Conservation (phyloP, 176 grass and related monocot species). For the Dactylis glomerata region DNA sequence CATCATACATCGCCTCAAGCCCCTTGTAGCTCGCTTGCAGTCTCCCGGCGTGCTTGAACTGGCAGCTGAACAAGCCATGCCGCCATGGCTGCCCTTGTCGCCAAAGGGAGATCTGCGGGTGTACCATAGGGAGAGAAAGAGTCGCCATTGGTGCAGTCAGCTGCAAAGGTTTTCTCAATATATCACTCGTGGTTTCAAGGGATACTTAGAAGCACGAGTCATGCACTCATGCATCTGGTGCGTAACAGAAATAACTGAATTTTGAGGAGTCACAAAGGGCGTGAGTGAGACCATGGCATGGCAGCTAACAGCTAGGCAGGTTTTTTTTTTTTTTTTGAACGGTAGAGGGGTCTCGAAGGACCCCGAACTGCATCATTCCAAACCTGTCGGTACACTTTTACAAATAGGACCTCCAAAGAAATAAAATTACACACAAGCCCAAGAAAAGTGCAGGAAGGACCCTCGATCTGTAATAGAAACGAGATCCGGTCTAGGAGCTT, state of each 20-base stretch:
- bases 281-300: slow-evolving; percentile 22
- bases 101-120: slow-evolving; percentile 5
- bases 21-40: slow-evolving; percentile 53
- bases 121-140: neutral
- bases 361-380: too few species aligned
- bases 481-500: too few species aligned
- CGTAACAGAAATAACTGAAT: slow-evolving; percentile 43
- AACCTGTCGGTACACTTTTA: too few species aligned
- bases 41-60: slow-evolving; percentile 11
- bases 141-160: slow-evolving; percentile 43
- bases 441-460: too few species aligned
- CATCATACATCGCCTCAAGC: slow-evolving; percentile 53
- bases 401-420: too few species aligned
- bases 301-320: neutral
- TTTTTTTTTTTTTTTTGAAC: too few species aligned
- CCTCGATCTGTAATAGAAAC: too few species aligned
- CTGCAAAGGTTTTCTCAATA: slow-evolving; percentile 9
- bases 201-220: neutral
- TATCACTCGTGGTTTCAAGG: neutral
- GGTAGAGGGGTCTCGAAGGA: too few species aligned
- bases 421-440: too few species aligned
- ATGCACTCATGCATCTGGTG: slow-evolving; percentile 11
- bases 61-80: neutral
- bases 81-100: neutral
- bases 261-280: slow-evolving; percentile 38